These are phyloP conservation scores for Lasiosphaeriaceae sp. DNA, from an alignment of 495 filamentous ascomycete species.

Conservation along the genomic window DNA sequence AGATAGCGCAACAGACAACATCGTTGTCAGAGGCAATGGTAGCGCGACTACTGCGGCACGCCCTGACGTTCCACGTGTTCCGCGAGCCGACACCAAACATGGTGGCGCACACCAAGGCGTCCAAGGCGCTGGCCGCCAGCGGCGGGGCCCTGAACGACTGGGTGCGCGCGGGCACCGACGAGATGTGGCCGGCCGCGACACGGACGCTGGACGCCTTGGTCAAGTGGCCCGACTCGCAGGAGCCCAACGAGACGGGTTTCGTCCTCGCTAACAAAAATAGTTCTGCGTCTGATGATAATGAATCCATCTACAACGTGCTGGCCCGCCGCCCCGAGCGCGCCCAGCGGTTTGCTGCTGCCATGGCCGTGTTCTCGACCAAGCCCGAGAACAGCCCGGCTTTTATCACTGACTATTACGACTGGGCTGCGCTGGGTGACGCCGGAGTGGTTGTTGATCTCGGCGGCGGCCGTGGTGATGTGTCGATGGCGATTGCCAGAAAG, in stretches of 20 bases:
- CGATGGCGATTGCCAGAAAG: constrained; percentile 11
- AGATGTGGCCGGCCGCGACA: constrained; percentile 17
- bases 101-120: constrained; percentile 30
- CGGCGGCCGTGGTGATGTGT: constrained; percentile 14
- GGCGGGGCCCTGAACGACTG: constrained; percentile 26
- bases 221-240: constrained; percentile 20
- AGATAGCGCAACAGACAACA: constrained; percentile 23
- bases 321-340: constrained; percentile 11
- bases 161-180: constrained; percentile 25
- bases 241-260: constrained; percentile 31
- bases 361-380: constrained; percentile 12
- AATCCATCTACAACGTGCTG: constrained; percentile 19
- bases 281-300: no score
- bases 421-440: constrained; percentile 2
- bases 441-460: constrained; percentile 32
- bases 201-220: constrained; percentile 20
- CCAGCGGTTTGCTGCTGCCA: constrained; percentile 14
- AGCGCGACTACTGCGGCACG: constrained; percentile 42
- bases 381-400: constrained; percentile 9
- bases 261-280: no score
- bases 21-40: constrained; percentile 22
- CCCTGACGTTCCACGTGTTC: constrained; percentile 45
- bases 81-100: constrained; percentile 27
- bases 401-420: constrained; percentile 17
- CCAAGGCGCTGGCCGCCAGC: constrained; percentile 24